Evolutionary conservation across 2,329 filamentous ascomycete genomes (phyloP).

Genomic region (Colletotrichum sp.): DNA sequence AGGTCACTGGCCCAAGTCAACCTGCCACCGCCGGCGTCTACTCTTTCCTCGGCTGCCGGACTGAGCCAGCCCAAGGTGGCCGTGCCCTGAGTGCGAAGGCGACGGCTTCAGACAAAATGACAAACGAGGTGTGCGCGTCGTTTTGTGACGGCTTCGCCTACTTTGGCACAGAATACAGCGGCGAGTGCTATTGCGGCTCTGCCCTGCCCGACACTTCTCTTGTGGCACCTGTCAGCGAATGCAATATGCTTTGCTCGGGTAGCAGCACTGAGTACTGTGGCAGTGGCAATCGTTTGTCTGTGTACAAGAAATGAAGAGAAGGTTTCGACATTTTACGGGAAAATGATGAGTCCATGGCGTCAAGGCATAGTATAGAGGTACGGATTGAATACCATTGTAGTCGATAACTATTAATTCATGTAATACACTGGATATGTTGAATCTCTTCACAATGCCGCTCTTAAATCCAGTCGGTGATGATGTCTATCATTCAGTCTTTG

Average conservation of each 20-base stretch:
- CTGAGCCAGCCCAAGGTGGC: conserved; percentile 34
- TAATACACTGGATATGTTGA: neutral
- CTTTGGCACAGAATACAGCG: conserved; percentile 44
- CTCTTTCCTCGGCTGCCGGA: conserved; percentile 39
- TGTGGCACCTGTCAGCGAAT: conserved; percentile 36
- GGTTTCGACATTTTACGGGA: neutral
- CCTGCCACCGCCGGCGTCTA: conserved; percentile 36
- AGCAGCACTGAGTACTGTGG: conserved; percentile 43
- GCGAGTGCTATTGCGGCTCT: conserved; percentile 42
- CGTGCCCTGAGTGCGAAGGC: conserved; percentile 34
- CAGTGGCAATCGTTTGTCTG: conserved; percentile 39
- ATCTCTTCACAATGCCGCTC: too few species aligned
- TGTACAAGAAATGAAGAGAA: conserved; percentile 32
- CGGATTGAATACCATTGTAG: neutral
- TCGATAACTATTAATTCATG: neutral
- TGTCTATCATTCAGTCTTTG: accelerated
- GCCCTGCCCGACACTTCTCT: conserved; percentile 31
- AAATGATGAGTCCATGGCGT: neutral
- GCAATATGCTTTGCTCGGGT: conserved; percentile 46
- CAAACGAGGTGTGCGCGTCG: conserved; percentile 34
- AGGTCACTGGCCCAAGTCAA: conserved; percentile 32
- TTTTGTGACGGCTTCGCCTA: conserved; percentile 35
- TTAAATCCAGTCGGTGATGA: neutral
- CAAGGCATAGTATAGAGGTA: neutral
- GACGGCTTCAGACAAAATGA: conserved; percentile 33